Evolutionary conservation across 176 grass and related monocot species (phyloP).

Genomic region (Ananas comosus): DNA sequence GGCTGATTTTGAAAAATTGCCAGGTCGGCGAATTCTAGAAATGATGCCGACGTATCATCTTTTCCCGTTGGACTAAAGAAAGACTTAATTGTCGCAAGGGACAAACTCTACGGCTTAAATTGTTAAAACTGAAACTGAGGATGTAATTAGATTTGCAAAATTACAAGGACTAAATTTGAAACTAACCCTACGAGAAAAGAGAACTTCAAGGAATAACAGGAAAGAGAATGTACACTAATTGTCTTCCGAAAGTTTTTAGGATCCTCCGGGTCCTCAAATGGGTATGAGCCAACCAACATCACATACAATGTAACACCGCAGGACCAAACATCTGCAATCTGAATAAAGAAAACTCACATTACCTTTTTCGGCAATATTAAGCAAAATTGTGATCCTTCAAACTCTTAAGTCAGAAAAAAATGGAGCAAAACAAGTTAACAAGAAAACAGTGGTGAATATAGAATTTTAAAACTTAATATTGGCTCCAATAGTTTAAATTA

Average conservation of each 20-base stretch:
- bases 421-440: neutral
- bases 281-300: conserved; percentile 89
- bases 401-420: neutral
- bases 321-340: conserved; percentile 96
- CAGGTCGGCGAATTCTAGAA: too few species aligned
- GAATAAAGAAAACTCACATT: neutral
- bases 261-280: conserved; percentile 94
- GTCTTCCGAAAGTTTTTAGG: conserved; percentile 83
- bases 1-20: too few species aligned
- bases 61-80: too few species aligned
- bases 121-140: too few species aligned
- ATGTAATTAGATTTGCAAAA: too few species aligned
- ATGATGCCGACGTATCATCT: neutral
- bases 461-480: too few species aligned
- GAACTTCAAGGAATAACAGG: neutral
- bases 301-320: conserved; percentile 87
- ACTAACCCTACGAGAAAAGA: neutral
- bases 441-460: neutral
- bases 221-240: conserved; percentile 44
- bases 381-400: conserved; percentile 5
- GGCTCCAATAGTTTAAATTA: too few species aligned
- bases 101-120: too few species aligned
- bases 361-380: conserved; percentile 1
- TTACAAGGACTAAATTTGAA: too few species aligned
- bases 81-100: too few species aligned